Evolutionary conservation across 306 rosid species (phyloP).

Genomic region (Inga laurina): DNA sequence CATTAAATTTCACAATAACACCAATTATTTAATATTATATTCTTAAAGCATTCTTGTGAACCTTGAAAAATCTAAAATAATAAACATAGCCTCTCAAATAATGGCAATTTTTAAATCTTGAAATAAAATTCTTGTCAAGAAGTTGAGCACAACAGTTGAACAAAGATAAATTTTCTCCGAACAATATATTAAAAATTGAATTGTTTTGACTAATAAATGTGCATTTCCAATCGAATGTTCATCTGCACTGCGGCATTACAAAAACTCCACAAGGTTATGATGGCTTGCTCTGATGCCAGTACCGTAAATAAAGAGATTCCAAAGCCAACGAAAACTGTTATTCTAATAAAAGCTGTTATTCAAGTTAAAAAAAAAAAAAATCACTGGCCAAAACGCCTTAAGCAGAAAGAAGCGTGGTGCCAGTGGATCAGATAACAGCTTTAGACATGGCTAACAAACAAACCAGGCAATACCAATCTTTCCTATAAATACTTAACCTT

Average conservation of each 20-base stretch:
- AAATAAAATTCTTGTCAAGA: too few species aligned
- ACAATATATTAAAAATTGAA: not conserved
- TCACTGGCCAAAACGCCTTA: conserved; percentile 19
- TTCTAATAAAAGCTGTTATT: not conserved
- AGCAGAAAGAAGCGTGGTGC: conserved; percentile 7
- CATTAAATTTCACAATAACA: too few species aligned
- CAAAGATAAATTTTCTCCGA: not conserved
- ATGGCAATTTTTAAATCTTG: too few species aligned
- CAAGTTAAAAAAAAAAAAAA: not conserved
- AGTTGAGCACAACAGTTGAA: not conserved
- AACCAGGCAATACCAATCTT: conserved; percentile 20
- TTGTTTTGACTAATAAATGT: not conserved
- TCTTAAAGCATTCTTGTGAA: not conserved
- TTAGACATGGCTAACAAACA: conserved; percentile 10
- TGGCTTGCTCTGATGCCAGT: not conserved
- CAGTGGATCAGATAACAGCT: conserved; percentile 15
- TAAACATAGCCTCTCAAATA: too few species aligned
- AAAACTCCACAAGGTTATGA: not conserved
- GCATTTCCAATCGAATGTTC: not conserved
- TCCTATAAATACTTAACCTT: conserved; percentile 25
- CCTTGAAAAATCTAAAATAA: too few species aligned
- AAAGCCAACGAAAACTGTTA: not conserved
- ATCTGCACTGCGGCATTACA: not conserved
- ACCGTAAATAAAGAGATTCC: not conserved
- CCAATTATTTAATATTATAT: too few species aligned